Evolutionary conservation across 495 filamentous ascomycete genomes (phyloP).

Genomic region (Daldinia vernicosa): DNA sequence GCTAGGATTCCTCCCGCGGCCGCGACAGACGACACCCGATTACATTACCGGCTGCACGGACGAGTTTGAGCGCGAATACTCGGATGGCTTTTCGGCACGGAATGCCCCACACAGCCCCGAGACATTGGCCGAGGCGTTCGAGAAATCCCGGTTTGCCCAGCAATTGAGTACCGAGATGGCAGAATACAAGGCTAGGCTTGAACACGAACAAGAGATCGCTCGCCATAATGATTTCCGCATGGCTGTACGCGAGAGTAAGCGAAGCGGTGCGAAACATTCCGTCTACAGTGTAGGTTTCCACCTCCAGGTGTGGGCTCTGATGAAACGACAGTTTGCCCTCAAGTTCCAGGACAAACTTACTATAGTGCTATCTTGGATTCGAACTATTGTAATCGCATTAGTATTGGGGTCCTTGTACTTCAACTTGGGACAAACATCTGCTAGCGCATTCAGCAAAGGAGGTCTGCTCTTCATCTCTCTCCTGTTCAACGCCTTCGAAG

Average conservation of each 20-base stretch:
- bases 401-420: constrained; percentile 83
- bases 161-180: constrained; percentile 72
- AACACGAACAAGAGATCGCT: constrained; percentile 64
- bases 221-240: constrained; percentile 76
- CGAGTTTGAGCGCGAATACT: constrained; percentile 81
- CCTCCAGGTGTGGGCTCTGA: constrained; percentile 81
- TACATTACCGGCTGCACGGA: constrained; percentile 88
- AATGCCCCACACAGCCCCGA: constrained; percentile 74
- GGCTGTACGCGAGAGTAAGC: constrained; percentile 81
- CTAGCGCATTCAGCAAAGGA: constrained; percentile 78
- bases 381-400: constrained; percentile 78
- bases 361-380: constrained; percentile 77
- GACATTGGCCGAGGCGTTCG: constrained; percentile 72
- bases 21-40: constrained; percentile 86
- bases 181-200: constrained; percentile 67
- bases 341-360: constrained; percentile 87
- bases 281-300: constrained; percentile 85
- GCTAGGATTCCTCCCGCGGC: constrained; percentile 79
- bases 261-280: constrained; percentile 71
- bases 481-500: constrained; percentile 82
- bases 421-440: constrained; percentile 69
- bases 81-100: constrained; percentile 64
- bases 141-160: constrained; percentile 65
- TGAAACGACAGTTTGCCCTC: constrained; percentile 82
- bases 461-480: constrained; percentile 79